These are phyloP conservation scores for Plenodomus tracheiphilus DNA, from an alignment of 2,329 filamentous ascomycete genomes.

Conservation along the genomic window DNA sequence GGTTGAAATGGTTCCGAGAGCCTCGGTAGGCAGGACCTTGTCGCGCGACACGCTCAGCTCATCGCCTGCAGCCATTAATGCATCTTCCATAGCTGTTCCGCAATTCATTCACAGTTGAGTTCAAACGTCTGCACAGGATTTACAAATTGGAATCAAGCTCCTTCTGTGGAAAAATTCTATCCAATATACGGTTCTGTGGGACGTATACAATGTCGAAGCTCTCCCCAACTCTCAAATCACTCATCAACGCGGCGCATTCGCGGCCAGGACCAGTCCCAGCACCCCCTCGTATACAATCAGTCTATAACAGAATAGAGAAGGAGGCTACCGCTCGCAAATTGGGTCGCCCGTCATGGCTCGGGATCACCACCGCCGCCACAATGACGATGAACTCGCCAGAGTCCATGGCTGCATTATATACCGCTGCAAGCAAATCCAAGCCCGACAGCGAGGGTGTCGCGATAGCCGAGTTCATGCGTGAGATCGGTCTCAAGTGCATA, in stretches of 20 bases:
- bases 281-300: slow-evolving; percentile 32
- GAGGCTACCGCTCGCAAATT: slow-evolving; percentile 37
- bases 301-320: slow-evolving; percentile 37
- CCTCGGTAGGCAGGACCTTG: background rate
- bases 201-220: slow-evolving; percentile 39
- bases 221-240: slow-evolving; percentile 39
- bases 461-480: slow-evolving; percentile 72
- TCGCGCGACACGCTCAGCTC: background rate
- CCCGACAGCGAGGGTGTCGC: slow-evolving; percentile 46
- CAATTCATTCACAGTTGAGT: no score
- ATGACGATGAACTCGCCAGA: slow-evolving; percentile 87
- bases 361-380: slow-evolving; percentile 67
- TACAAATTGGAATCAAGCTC: background rate
- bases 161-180: background rate
- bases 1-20: background rate
- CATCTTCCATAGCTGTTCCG: no score
- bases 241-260: slow-evolving; percentile 41
- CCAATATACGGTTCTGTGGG: background rate
- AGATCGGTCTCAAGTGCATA: slow-evolving; percentile 76
- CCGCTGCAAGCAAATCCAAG: slow-evolving; percentile 37
- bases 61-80: no score
- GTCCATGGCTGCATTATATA: slow-evolving; percentile 67
- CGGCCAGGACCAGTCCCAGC: slow-evolving; percentile 41
- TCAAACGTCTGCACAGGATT: no score
- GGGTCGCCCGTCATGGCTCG: slow-evolving; percentile 42